Percentiles rank a stretch among this genome's conserved stretches.
phyloP scores from a whole-genome alignment of 495 filamentous ascomycete species.

The Terfezia claveryi region DNA sequence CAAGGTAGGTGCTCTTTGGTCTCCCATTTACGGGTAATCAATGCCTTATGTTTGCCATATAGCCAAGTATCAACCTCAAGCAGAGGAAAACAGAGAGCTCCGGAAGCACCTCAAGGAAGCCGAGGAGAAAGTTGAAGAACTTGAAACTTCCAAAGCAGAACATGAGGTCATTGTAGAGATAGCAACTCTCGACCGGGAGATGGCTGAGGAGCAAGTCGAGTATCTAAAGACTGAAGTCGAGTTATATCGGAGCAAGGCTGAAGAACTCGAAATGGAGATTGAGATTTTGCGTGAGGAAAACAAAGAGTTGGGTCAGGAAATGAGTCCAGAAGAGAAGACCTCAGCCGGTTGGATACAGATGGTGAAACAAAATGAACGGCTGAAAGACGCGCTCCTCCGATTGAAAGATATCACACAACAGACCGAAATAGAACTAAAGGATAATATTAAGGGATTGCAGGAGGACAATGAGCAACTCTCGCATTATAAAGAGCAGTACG shows the following conservation, averaged over 20 bases:
- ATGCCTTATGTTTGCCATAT: conserved; percentile 21
- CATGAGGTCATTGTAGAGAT: conserved; percentile 71
- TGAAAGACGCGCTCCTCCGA: conserved; percentile 66
- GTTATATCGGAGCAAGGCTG: conserved; percentile 44
- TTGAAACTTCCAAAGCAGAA: conserved; percentile 56
- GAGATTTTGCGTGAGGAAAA: conserved; percentile 80
- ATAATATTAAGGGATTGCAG: conserved; percentile 57
- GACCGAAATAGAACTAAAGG: conserved; percentile 55
- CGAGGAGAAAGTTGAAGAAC: conserved; percentile 39
- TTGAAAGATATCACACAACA: conserved; percentile 72
- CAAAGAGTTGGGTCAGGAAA: conserved; percentile 54
- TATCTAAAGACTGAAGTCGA: conserved; percentile 59
- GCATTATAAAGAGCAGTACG: conserved; percentile 46
- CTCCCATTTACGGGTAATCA: too few relatives aligned
- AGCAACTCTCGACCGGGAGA: conserved; percentile 73
- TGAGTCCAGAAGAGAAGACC: conserved; percentile 68
- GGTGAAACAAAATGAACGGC: conserved; percentile 67
- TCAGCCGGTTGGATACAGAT: conserved; percentile 78
- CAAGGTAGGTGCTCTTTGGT: conserved; percentile 5
- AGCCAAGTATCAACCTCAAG: conserved; percentile 68
- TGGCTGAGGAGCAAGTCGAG: conserved; percentile 87
- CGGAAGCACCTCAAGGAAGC: conserved; percentile 57
- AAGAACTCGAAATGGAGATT: conserved; percentile 72
- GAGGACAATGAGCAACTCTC: conserved; percentile 54
- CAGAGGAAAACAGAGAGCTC: conserved; percentile 56